Conservation (phyloP, 345 rosid species). For the Schrenkiella parvula region DNA sequence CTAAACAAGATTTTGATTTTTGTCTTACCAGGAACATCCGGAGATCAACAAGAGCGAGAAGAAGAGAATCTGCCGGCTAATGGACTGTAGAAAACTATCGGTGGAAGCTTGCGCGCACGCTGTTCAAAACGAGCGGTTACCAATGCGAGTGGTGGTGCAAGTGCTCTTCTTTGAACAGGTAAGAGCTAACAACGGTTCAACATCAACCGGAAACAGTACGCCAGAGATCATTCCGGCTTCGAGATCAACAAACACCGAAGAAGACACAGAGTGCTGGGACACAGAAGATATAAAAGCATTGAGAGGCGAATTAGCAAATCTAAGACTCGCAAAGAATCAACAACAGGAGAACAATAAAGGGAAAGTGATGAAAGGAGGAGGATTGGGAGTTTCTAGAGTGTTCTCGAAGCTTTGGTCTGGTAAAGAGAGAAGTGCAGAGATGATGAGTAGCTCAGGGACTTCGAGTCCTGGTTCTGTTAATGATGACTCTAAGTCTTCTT, state of each 20-base stretch:
- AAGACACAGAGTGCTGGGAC: constrained; percentile 68
- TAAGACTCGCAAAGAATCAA: constrained; percentile 41
- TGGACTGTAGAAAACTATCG: constrained; percentile 83
- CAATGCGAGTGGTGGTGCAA: constrained; percentile 81
- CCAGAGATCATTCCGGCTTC: constrained; percentile 55
- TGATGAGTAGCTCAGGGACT: constrained; percentile 67
- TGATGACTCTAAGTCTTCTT: constrained; percentile 67
- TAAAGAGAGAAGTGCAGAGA: constrained; percentile 58
- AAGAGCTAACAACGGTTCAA: constrained; percentile 42
- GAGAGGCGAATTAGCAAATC: constrained; percentile 60
- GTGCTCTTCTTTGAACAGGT: constrained; percentile 91
- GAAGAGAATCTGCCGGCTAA: constrained; percentile 68
- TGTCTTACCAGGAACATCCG: constrained; percentile 48
- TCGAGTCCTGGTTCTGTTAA: constrained; percentile 73
- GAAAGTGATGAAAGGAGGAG: constrained; percentile 48
- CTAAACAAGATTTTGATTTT: background rate
- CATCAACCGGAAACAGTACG: constrained; percentile 50
- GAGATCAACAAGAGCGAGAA: constrained; percentile 62
- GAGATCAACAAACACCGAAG: constrained; percentile 71
- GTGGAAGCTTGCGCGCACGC: constrained; percentile 77
- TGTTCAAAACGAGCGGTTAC: constrained; percentile 81
- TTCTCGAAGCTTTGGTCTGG: constrained; percentile 62
- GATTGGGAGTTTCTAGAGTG: constrained; percentile 50
- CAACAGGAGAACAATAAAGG: constrained; percentile 30
- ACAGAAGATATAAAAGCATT: constrained; percentile 54